These are phyloP conservation scores for Bipolaris victoriae DNA, from an alignment of 2,329 filamentous ascomycete species.

Conservation along the genomic window DNA sequence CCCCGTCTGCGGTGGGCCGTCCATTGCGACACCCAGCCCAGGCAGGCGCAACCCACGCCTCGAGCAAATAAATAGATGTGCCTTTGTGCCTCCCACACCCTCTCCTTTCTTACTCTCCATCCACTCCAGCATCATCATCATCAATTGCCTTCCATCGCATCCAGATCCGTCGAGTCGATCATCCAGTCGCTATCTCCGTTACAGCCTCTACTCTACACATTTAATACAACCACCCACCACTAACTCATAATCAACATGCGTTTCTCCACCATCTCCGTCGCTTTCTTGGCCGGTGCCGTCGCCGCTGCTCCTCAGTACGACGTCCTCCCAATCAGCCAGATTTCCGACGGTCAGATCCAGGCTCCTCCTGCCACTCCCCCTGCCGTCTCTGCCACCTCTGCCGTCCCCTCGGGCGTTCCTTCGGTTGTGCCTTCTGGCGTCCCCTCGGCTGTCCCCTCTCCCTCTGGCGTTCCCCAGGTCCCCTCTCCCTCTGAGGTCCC, in stretches of 20 bases:
- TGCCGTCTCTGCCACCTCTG: neutral
- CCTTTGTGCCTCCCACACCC: conserved; percentile 6
- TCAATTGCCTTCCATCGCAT: conserved; percentile 7
- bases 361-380: conserved; percentile 32
- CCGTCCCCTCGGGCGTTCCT: neutral
- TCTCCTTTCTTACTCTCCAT: conserved; percentile 14
- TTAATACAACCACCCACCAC: conserved; percentile 11
- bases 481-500: conserved; percentile 7
- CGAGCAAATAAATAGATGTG: conserved; percentile 22
- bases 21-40: conserved; percentile 11
- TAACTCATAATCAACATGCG: conserved; percentile 38
- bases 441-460: neutral
- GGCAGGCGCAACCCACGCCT: conserved; percentile 12
- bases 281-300: conserved; percentile 38
- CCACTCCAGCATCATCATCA: conserved; percentile 8
- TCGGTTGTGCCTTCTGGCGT: neutral
- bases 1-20: neutral
- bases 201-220: conserved; percentile 6
- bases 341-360: conserved; percentile 49
- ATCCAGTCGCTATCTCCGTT: conserved; percentile 20
- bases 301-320: conserved; percentile 37
- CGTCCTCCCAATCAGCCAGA: conserved; percentile 45
- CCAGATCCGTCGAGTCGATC: conserved; percentile 22
- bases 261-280: conserved; percentile 36
- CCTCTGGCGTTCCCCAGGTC: neutral